Evolutionary conservation across 108 stramenopile species (phyloP).

Genomic region (Nitzschia sp.): DNA sequence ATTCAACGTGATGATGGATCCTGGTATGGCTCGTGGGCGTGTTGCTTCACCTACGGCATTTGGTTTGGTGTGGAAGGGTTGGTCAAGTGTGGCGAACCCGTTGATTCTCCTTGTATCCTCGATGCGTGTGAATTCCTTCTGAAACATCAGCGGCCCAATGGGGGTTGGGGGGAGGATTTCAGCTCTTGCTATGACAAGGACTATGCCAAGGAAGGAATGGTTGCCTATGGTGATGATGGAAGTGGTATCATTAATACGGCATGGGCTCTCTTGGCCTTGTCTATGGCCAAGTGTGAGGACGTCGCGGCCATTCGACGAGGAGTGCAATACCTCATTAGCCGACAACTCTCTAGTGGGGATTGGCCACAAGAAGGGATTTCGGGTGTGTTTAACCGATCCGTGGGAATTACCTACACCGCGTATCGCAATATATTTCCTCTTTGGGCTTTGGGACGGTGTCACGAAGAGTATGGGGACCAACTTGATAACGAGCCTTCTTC

Average conservation of each 20-base stretch:
- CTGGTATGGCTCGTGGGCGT: slow-evolving; percentile 97
- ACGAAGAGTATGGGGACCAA: slow-evolving; percentile 57
- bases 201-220: slow-evolving; percentile 87
- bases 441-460: slow-evolving; percentile 96
- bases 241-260: slow-evolving; percentile 97
- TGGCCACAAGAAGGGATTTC: slow-evolving; percentile 99
- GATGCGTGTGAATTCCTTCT: slow-evolving; percentile 35
- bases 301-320: slow-evolving; percentile 78
- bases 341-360: slow-evolving; percentile 93
- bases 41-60: slow-evolving; percentile 91
- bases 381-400: slow-evolving; percentile 98
- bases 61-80: slow-evolving; percentile 98
- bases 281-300: slow-evolving; percentile 80
- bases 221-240: slow-evolving; percentile 86
- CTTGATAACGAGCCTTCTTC: slow-evolving; percentile 5
- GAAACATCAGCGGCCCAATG: slow-evolving; percentile 72
- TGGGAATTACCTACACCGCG: slow-evolving; percentile 98
- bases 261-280: slow-evolving; percentile 95
- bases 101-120: slow-evolving; percentile 50
- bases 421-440: slow-evolving; percentile 99
- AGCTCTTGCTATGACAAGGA: slow-evolving; percentile 96
- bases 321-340: slow-evolving; percentile 75
- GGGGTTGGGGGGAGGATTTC: slow-evolving; percentile 99
- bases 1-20: slow-evolving; percentile 95
- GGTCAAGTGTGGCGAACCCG: slow-evolving; percentile 75